A percentile compares a stretch with the other conserved stretches of the same genome.
Conservation (phyloP, 2,329 filamentous ascomycete species). For the Pseudogymnoascus sp. region DNA sequence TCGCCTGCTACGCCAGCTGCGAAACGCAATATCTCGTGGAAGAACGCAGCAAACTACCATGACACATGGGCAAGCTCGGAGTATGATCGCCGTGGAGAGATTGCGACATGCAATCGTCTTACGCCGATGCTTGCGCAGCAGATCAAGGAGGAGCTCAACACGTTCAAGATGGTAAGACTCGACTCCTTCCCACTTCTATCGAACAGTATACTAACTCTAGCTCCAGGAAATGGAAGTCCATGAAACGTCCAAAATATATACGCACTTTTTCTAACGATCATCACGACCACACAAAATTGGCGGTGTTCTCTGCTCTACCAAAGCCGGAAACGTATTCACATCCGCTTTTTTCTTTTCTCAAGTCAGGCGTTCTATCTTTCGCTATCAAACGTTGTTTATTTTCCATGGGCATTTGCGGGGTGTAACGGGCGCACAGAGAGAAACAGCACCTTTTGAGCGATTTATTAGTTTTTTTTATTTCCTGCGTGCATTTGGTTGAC, state of each 20-base stretch:
- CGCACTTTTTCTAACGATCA: constrained; percentile 79
- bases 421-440: constrained; percentile 7
- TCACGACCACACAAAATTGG: constrained; percentile 10
- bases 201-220: constrained; percentile 33
- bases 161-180: constrained; percentile 87
- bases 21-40: constrained; percentile 68
- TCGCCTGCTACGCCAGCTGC: constrained; percentile 71
- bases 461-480: background rate
- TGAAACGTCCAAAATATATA: constrained; percentile 97
- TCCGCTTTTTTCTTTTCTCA: background rate
- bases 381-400: background rate
- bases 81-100: constrained; percentile 91
- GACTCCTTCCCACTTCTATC: constrained; percentile 1
- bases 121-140: constrained; percentile 97
- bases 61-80: constrained; percentile 95
- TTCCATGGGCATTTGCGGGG: constrained; percentile 4
- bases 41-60: constrained; percentile 86
- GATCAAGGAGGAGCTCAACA: constrained; percentile 98
- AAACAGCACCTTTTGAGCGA: constrained; percentile 8
- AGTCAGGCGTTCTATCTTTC: background rate
- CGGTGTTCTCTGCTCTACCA: constrained; percentile 3
- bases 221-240: constrained; percentile 97
- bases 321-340: constrained; percentile 1
- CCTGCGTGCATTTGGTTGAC: constrained; percentile 4
- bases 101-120: constrained; percentile 94